Evolutionary conservation across 169 alveolate genomes (phyloP), one percentile per base, ranked within the genome.

Genomic region (Eimeria praecox): DNA sequence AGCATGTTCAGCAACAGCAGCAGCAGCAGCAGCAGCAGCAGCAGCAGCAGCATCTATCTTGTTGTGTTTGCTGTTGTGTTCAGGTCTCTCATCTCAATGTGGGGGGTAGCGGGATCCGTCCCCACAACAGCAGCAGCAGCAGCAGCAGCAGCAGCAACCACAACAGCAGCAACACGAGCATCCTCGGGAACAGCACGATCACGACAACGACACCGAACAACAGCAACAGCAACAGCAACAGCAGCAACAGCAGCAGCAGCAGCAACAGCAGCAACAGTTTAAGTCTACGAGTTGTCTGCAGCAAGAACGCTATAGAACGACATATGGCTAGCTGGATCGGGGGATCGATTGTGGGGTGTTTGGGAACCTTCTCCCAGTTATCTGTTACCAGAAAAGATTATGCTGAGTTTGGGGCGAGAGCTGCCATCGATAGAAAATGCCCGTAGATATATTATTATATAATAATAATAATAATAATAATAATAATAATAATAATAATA

Each of bases 281-380:
- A 5, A 49, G 56, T 12, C 56, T 90, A 64, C 95, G 69, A 97
- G 96, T 95, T 80, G 93, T 90, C 75, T 98, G 56, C 98, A 98
- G 92, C 95, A 97, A 44, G 22, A 75, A 54, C 27, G 95, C 97
- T 64, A 96, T 95, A 46, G 99, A 98, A 96, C 96, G 98, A 90
- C 98, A 97, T 83, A 98, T 98, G 95, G 96, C 98, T n/a, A 92
- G 98, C 44, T 98, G 99, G 99, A 98, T 98, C 73, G 99, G 99
- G 73, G 99, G 99, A 33, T 97, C 99, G 66, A 98, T 98, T 94
- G 96, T 98, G 49, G 97, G 98, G 56, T 97, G 98, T 82, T 96
- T 98, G 10, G 99, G 99, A 30, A 97, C 99, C 35, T 98, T 98
- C 97, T 97, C 98, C 91, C 98, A 98, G 90, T 97, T 98, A 97